Percentiles rank a stretch among this genome's conserved stretches.
phyloP scores from a whole-genome alignment of 2,329 filamentous ascomycete species.

The Fusarium lateritium region DNA sequence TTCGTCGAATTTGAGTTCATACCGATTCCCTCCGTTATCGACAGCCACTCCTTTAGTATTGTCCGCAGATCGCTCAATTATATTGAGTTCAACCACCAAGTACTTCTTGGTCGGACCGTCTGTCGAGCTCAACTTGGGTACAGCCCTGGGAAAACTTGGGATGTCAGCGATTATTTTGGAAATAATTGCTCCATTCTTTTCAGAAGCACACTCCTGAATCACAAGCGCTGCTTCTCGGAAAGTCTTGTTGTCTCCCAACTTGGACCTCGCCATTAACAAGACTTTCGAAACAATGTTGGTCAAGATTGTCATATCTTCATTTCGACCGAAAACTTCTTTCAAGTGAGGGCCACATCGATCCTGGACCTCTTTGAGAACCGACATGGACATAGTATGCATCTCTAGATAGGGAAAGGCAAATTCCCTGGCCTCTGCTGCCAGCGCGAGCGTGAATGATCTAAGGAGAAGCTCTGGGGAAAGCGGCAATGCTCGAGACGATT shows the following conservation, averaged over 20 bases:
- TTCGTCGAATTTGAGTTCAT: too few species aligned
- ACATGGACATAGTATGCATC: background rate
- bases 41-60: too few species aligned
- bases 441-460: background rate
- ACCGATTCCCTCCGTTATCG: too few species aligned
- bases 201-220: background rate
- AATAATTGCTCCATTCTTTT: background rate
- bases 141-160: background rate
- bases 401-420: slow-evolving; percentile 3
- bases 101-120: too few species aligned
- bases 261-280: background rate
- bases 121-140: background rate
- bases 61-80: too few species aligned
- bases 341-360: background rate
- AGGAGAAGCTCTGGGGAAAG: background rate
- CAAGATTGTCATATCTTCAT: too few species aligned
- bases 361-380: background rate
- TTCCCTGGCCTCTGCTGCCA: slow-evolving; percentile 1
- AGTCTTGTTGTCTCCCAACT: accelerated
- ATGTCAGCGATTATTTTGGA: background rate
- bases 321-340: background rate
- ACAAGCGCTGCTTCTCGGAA: background rate
- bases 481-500: too few species aligned
- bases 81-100: too few species aligned
- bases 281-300: background rate